Evolutionary conservation across 2,329 filamentous ascomycete species (phyloP), one percentile per base, ranked within the genome.

Genomic region (Calonectria pteridis): DNA sequence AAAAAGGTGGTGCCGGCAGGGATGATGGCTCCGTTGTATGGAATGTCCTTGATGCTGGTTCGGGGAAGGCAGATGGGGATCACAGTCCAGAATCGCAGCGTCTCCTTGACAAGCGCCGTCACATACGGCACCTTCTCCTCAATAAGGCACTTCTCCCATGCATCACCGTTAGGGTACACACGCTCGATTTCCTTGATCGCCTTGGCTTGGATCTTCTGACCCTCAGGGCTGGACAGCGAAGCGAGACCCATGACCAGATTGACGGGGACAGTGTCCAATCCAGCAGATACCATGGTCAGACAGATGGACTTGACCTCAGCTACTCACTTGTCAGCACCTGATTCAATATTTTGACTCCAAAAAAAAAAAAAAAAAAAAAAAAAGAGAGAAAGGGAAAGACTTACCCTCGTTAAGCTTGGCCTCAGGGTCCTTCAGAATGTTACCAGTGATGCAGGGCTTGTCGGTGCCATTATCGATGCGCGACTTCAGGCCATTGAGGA

Each of bases 181-280:
- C 91, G 88, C 81, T 91, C 88, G 80, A 96, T 96, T 64, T 94
- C 94, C 1, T 89, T 84, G 71, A 94, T 91, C 0, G 94, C 94
- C 43, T 89, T 91, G 69, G 89, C 84, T 83, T 97, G 94, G 73
- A 96, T 93, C 3, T 88, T 87, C 77, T 94, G 93, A 18, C 94
- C 94, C 14, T 92, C 86, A 0, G 88, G 84, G 0, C 91, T 92
- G n/a, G 93, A 90, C 3, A 97, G 89, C 77, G 94, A 94, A 3
- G 93, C 94, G 55, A 96, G 91, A 16, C 93, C 92, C 93, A 95
- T 95, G 79, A 95, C 93, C 13, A 96, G 85, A 75, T 95, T 96
- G 14, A 92, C 93, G 0, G 94, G 93, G 1, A 97, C 93, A 0
- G 94, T 97, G 81, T 97, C 94, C 20, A 96, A 89, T 23, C 94